phyloP scores from a whole-genome alignment of 2,329 filamentous ascomycete species.

The Sarocladium brachiariae region DNA sequence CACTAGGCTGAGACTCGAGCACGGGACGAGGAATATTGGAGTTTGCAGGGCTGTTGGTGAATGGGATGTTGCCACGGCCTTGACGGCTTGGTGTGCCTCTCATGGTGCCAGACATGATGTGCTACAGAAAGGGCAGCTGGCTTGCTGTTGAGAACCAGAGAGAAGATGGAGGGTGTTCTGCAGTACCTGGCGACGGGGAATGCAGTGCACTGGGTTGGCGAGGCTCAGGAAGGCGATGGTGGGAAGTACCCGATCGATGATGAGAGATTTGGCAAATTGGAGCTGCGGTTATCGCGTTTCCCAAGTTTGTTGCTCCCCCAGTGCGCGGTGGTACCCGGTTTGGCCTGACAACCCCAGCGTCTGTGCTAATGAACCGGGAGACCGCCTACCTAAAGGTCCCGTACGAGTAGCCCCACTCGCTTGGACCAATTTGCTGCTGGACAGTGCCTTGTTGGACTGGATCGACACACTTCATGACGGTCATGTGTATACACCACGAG shows the following conservation, averaged over 20 bases:
- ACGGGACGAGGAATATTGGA: conserved; percentile 65
- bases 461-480: not conserved
- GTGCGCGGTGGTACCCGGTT: not conserved
- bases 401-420: too few species aligned
- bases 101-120: conserved; percentile 53
- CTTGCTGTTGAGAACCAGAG: not conserved
- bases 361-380: conserved; percentile 7
- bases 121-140: conserved; percentile 9
- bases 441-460: not conserved
- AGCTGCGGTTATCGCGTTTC: conserved; percentile 8
- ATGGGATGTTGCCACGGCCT: conserved; percentile 51
- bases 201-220: not conserved
- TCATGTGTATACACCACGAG: not conserved
- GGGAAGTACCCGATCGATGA: not conserved
- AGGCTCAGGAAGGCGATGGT: conserved; percentile 7
- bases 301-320: conserved; percentile 3
- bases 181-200: not conserved
- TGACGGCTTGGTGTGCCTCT: conserved; percentile 64
- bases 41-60: conserved; percentile 51
- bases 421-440: not conserved
- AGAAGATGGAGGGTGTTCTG: not conserved
- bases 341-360: not conserved
- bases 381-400: too few species aligned
- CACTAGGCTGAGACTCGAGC: conserved; percentile 54
- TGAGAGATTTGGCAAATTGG: conserved; percentile 6